Base-by-base conservation (phyloP, 176 grass and related monocot genomes). In the Zea luxurians region DNA sequence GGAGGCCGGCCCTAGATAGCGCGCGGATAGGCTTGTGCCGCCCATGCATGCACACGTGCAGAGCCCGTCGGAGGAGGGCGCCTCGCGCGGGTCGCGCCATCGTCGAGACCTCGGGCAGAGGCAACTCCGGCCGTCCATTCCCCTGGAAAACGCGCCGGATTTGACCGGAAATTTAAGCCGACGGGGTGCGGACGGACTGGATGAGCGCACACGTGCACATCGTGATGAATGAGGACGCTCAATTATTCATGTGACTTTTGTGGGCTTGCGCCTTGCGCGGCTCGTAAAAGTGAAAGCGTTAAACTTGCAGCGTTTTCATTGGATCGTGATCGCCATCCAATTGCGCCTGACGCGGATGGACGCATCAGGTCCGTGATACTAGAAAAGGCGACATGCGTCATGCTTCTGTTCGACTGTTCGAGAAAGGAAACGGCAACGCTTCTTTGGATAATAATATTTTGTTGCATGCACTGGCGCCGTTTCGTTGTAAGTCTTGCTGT, bases 61-160 rank as follows among this genome's bases (percentile, higher is more conserved):
- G 58, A 48, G 43, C 34, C 80, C 70, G 37, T 2, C 1, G 47
- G 8, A 8, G n/a, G 37, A 82, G 80, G 80, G 70, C 80, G 37
- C 48, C 60, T 2, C 3, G 12, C 9, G 27, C 4, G 27, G 27
- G 27, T 27, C 27, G 27, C 27, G 27, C 27, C 18, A 15, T 67
- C 3, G 34, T 18, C 12, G 40, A 11, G 69, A 53, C 46, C 69
- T 82, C 18, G n/a, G n/a, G 59, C 80, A 11, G n/a, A 65, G 80
- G 80, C 80, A 82, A 82, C 68, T 43, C 34, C 60, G 16, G 35
- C 76, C 76, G 48, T 66, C 76, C 76, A 66, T 64, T 77, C 44
- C 43, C 27, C 12, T 20, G 0, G 8, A 13, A 13, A 13, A 37
- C 37, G 44, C 60, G 59, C 44, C 37, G 60, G 75, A 77, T 37